phyloP scores from a whole-genome alignment of 1,139 yeast species.

The Debaryomyces udenii region DNA sequence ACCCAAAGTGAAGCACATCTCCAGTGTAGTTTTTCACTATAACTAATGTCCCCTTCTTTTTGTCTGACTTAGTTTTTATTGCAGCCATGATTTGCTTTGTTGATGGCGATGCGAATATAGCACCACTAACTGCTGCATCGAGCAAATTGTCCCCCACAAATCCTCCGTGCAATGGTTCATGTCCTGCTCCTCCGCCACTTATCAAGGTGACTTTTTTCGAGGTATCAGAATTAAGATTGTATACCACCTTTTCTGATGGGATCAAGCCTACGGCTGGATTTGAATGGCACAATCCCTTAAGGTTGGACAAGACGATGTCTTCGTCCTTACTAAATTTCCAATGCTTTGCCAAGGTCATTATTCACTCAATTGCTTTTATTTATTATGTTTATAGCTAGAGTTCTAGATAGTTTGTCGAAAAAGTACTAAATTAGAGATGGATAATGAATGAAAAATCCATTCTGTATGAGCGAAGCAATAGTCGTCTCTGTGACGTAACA shows the following conservation, averaged over 20 bases:
- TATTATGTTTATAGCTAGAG: background rate
- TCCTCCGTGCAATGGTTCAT: constrained; percentile 92
- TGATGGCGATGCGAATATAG: constrained; percentile 88
- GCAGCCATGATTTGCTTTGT: constrained; percentile 84
- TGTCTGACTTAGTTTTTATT: constrained; percentile 59
- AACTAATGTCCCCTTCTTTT: constrained; percentile 65
- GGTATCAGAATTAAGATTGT: constrained; percentile 40
- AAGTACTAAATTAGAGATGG: no score
- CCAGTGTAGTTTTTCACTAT: constrained; percentile 93
- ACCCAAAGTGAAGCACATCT: constrained; percentile 87
- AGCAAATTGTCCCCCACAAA: constrained; percentile 82
- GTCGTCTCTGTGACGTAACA: background rate
- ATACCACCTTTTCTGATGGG: constrained; percentile 70
- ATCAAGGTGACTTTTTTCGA: constrained; percentile 65
- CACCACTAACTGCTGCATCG: constrained; percentile 88
- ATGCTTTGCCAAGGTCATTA: constrained; percentile 40
- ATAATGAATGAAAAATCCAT: no score
- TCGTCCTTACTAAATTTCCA: constrained; percentile 50
- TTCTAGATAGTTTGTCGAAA: background rate
- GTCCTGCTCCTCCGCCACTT: constrained; percentile 96
- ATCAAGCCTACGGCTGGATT: constrained; percentile 68
- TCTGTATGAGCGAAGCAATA: background rate
- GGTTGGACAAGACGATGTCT: constrained; percentile 66
- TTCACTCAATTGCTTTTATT: constrained; percentile 1
- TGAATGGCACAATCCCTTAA: constrained; percentile 68